Percentiles rank a stretch among this genome's conserved stretches.
phyloP scores from a whole-genome alignment of 2,329 filamentous ascomycete genomes.

The Beauveria pseudobassiana region DNA sequence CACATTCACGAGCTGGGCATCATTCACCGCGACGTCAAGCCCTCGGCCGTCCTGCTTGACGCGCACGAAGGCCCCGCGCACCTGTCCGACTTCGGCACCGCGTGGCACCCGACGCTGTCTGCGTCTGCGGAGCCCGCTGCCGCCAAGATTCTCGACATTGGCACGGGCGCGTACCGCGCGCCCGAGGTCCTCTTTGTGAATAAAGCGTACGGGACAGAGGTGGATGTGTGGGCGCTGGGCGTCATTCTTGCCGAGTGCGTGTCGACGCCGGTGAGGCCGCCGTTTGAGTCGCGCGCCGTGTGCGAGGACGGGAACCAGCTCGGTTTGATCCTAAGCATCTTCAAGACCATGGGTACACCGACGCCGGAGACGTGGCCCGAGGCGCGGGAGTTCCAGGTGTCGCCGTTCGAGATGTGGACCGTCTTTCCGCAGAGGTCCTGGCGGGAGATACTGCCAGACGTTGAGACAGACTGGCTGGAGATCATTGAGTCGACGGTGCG shows the following conservation, averaged over 20 bases:
- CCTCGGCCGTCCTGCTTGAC: conserved; percentile 73
- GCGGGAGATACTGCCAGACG: conserved; percentile 59
- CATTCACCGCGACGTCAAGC: conserved; percentile 91
- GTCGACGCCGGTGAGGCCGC: conserved; percentile 43
- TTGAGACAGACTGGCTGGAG: conserved; percentile 51
- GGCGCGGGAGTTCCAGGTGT: conserved; percentile 55
- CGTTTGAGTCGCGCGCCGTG: conserved; percentile 71
- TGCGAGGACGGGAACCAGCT: conserved; percentile 85
- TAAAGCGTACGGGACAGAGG: conserved; percentile 57
- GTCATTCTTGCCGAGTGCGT: conserved; percentile 74
- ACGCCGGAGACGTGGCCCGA: conserved; percentile 77
- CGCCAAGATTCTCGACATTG: conserved; percentile 83
- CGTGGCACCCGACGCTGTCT: conserved; percentile 63
- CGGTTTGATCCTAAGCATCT: conserved; percentile 84
- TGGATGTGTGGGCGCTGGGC: conserved; percentile 89
- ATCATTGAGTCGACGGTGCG: conserved; percentile 61
- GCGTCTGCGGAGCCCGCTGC: conserved; percentile 56
- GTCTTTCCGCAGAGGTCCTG: conserved; percentile 62
- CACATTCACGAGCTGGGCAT: conserved; percentile 69
- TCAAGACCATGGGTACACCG: conserved; percentile 84
- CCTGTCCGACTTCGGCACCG: conserved; percentile 86
- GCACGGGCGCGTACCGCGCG: conserved; percentile 83
- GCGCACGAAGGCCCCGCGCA: conserved; percentile 63
- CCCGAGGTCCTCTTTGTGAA: conserved; percentile 88
- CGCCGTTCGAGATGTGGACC: conserved; percentile 87